A percentile compares a stretch with the other conserved stretches of the same genome.
phyloP scores from a whole-genome alignment of 2,329 filamentous ascomycete species.

The Aquanectria penicillioides region DNA sequence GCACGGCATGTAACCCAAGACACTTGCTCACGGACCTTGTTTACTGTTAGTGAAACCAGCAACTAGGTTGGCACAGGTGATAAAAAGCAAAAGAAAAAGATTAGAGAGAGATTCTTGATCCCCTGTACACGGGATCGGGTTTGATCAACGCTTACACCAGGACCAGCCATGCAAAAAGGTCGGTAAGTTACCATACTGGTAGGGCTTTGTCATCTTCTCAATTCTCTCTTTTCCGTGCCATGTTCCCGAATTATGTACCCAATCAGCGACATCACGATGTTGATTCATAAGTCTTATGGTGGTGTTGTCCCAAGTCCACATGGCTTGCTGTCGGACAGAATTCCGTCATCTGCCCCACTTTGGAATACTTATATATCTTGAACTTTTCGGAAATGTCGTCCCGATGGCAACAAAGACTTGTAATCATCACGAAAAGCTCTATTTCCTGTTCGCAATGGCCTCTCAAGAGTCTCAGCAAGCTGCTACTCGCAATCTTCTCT shows the following conservation, averaged over 20 bases:
- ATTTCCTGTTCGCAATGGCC: conserved; percentile 16
- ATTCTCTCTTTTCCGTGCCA: neutral
- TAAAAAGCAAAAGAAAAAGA: no score
- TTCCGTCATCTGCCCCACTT: conserved; percentile 22
- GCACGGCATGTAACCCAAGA: conserved; percentile 1
- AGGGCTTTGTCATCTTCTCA: no score
- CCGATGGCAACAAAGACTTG: conserved; percentile 15
- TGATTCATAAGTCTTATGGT: neutral
- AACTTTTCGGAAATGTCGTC: conserved; percentile 15
- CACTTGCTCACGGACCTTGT: no score
- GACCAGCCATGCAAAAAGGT: no score
- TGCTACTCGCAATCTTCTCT: conserved; percentile 1
- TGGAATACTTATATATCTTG: conserved; percentile 17
- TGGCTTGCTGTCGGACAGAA: conserved; percentile 18
- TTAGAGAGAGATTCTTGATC: no score
- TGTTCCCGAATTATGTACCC: neutral
- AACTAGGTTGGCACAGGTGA: no score
- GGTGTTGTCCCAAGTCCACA: neutral
- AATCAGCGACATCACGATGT: conserved; percentile 7
- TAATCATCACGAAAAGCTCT: neutral
- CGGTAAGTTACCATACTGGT: no score
- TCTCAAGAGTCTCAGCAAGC: neutral
- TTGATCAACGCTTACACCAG: no score
- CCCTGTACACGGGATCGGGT: no score
- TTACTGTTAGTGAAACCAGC: no score